Conservation (phyloP, 345 rosid species). For the Pelargonium nanum region DNA sequence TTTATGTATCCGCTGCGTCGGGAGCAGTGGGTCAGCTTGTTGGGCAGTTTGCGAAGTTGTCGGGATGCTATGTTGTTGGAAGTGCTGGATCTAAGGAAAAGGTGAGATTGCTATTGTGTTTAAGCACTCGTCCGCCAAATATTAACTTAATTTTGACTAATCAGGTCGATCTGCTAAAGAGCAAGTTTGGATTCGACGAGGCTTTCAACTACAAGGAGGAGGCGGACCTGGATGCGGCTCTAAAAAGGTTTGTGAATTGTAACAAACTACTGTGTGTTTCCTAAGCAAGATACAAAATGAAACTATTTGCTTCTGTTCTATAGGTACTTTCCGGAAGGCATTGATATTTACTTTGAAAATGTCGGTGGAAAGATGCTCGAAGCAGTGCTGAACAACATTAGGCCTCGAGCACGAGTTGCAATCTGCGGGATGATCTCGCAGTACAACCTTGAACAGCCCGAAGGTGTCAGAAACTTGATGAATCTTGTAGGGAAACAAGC, state of each 20-base stretch:
- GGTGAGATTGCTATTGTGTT: background rate
- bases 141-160: background rate
- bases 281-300: too few species aligned
- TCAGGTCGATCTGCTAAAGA: too few species aligned
- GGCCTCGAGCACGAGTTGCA: slow-evolving; percentile 2
- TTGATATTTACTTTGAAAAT: slow-evolving; percentile 11
- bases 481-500: background rate
- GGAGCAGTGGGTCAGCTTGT: slow-evolving; percentile 19
- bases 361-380: slow-evolving; percentile 12
- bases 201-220: too few species aligned
- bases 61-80: slow-evolving; percentile 14
- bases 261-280: background rate
- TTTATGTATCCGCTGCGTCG: slow-evolving; percentile 9
- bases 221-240: too few species aligned
- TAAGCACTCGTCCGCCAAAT: background rate
- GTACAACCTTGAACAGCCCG: background rate
- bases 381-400: slow-evolving; percentile 6
- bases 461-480: slow-evolving; percentile 3
- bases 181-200: too few species aligned
- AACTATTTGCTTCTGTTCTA: background rate
- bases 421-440: slow-evolving; percentile 8
- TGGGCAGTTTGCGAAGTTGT: slow-evolving; percentile 13
- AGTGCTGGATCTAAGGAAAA: slow-evolving; percentile 12
- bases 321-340: slow-evolving; percentile 5
- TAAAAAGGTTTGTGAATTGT: background rate